Evolutionary conservation across 352 stramenopile species (phyloP).

Genomic region (Phytophthora constricta): DNA sequence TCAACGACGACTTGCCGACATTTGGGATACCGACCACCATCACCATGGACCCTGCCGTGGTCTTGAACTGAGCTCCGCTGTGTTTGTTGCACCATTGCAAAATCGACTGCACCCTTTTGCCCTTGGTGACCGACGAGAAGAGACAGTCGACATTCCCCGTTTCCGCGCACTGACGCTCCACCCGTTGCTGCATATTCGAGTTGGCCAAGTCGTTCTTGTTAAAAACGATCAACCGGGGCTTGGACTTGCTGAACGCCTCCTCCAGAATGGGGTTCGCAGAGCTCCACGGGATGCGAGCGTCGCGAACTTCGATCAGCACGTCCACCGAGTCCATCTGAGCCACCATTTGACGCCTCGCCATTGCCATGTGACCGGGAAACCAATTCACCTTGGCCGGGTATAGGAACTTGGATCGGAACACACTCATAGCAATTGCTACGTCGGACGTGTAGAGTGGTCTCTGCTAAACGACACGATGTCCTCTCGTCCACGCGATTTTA

Average conservation of each 20-base stretch:
- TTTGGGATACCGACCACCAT: constrained; percentile 92
- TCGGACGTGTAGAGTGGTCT: background rate
- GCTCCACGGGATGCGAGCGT: constrained; percentile 85
- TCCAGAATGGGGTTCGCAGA: constrained; percentile 86
- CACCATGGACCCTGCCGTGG: constrained; percentile 85
- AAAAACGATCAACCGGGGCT: constrained; percentile 84
- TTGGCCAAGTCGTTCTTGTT: constrained; percentile 91
- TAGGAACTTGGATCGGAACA: constrained; percentile 79
- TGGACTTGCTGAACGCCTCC: constrained; percentile 75
- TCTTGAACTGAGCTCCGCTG: constrained; percentile 84
- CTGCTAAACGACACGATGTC: background rate
- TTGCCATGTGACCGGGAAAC: constrained; percentile 89
- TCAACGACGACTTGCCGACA: constrained; percentile 91
- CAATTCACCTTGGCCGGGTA: constrained; percentile 87
- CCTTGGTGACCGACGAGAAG: constrained; percentile 84
- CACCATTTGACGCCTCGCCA: constrained; percentile 81
- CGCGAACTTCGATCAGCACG: constrained; percentile 84
- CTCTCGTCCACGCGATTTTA: too few species aligned
- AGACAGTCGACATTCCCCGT: constrained; percentile 56
- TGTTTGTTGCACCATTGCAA: constrained; percentile 81
- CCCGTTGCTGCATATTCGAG: constrained; percentile 81
- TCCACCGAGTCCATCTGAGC: constrained; percentile 84
- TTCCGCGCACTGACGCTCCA: constrained; percentile 65
- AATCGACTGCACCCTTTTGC: constrained; percentile 77
- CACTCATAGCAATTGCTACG: constrained; percentile 48